Evolutionary conservation across 2,329 filamentous ascomycete species (phyloP).

Genomic region (Albophoma yamanashiensis): DNA sequence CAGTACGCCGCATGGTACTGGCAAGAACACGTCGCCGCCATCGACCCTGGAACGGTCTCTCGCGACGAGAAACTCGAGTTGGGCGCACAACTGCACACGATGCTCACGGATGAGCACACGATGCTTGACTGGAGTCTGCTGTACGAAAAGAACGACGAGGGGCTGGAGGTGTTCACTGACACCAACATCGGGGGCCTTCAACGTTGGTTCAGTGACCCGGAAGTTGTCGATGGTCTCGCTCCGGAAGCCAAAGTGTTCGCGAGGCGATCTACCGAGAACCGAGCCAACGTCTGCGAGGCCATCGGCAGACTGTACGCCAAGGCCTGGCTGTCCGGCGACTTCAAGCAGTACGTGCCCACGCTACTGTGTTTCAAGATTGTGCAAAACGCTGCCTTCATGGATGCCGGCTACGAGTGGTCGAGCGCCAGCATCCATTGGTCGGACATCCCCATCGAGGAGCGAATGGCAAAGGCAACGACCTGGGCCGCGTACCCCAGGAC

Average conservation of each 20-base stretch:
- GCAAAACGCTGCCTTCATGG: slow-evolving; percentile 27
- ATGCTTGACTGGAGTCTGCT: slow-evolving; percentile 29
- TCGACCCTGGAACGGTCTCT: slow-evolving; percentile 18
- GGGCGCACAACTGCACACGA: slow-evolving; percentile 20
- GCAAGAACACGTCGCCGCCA: slow-evolving; percentile 27
- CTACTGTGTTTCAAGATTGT: slow-evolving; percentile 32
- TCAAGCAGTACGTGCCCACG: slow-evolving; percentile 25
- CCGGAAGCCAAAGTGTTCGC: slow-evolving; percentile 21
- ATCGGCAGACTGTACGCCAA: slow-evolving; percentile 27
- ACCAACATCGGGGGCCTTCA: slow-evolving; percentile 24
- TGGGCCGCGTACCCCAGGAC: slow-evolving; percentile 25
- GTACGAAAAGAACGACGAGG: slow-evolving; percentile 29
- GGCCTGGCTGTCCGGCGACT: slow-evolving; percentile 25
- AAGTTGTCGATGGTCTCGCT: slow-evolving; percentile 17
- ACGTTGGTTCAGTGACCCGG: slow-evolving; percentile 23
- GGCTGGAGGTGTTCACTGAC: slow-evolving; percentile 29
- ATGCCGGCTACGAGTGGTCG: slow-evolving; percentile 25
- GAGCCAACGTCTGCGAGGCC: slow-evolving; percentile 21
- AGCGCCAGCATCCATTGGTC: slow-evolving; percentile 25
- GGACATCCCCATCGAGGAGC: slow-evolving; percentile 19
- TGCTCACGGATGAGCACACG: slow-evolving; percentile 25
- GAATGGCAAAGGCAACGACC: slow-evolving; percentile 22
- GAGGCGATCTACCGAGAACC: slow-evolving; percentile 10
- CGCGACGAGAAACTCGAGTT: slow-evolving; percentile 20
- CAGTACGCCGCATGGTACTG: slow-evolving; percentile 34